Evolutionary conservation across 495 filamentous ascomycete genomes (phyloP), one percentile per base, ranked within the genome.

Genomic region (Cladorrhinum samala): DNA sequence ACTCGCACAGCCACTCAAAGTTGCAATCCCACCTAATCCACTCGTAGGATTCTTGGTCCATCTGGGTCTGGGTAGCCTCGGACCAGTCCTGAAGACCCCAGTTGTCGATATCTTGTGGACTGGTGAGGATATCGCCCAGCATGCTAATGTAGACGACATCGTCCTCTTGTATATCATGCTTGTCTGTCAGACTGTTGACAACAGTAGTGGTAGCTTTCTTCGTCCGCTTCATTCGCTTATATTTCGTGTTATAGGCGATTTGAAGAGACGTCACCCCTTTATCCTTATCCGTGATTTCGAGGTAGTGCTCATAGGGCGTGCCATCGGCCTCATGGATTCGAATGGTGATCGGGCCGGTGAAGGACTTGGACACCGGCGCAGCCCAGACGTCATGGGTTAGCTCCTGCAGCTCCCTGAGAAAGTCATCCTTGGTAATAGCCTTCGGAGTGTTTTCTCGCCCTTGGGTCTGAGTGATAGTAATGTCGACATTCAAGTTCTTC

Each of bases 171-270:
- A 70, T 71, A 55, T 96, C 93, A 50, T 88, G 85, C 2, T 80
- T 78, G 20, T 81, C 83, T 25, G 73, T 77, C 1, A 74, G 71
- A 27, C 53, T 69, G 33, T 43, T 69, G 44, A 62, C 69, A 21
- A 82, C 77, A 24, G 80, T 78, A 41, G 88, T 80, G 64, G 96
- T 93, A 58, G 95, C 86, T 38, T 91, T 84, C 55, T 88, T 84
- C 58, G 86, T 96, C 25, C 92, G 81, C 73, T 99, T 99, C 33
- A 99, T 75, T 2, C 93, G 84, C 74, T 97, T 99, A 68, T 99
- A 99, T 64, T 99, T 99, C 0, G 93, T 99, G 63, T 97, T 97
- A 63, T 99, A 99, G 13, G 92, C 91, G 52, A 99, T 96, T 43
- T 96, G 90, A 52, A 96, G 85, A 40, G 64, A 73, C 8, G 68